Base-by-base conservation (phyloP, 345 rosid genomes). In the Microthlaspi erraticum region DNA sequence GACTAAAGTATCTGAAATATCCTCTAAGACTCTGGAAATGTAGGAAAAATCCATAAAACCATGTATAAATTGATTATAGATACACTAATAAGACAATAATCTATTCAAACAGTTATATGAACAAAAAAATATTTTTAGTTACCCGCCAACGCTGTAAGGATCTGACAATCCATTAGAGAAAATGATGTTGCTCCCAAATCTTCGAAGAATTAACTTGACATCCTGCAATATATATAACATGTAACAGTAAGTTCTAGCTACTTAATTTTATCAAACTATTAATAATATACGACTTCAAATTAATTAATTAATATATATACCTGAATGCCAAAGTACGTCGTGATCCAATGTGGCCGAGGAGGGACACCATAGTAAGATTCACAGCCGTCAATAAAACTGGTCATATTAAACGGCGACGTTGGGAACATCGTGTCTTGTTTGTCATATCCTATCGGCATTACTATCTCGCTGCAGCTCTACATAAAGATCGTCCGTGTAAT, bases 261-360 rank as follows among this genome's bases (percentile, higher is more conserved):
- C 41, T 51, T 33, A 41, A 55, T 51, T 52, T 16, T 42, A 7
- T 51, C 19, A 54, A 23, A 37, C 17, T 67, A 20, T 5, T 41
- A 61, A 13, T 7, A 44, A 23, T 23, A 23, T 37, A 9, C 26
- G 20, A 26, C n/a, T 60, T 42, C 6, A 19, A 14, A 37, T 17
- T 5, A 10, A 11, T 19, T 51, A 43, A 33, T 72, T 70, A 75
- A 33, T 20, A 9, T 53, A 60, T 11, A 38, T 37, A 66, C 88
- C 60, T 68, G 80, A 54, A 84, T 78, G 31, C 86, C 86, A 12
- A 75, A 87, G 44, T 85, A 80, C 12, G 92, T 79, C 11, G 91
- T 80, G 74, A 82, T 49, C 97, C 94, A 91, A 48, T 87, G 90
- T 66, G 90, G 92, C 50, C 78, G 80, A 49, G 97, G 91, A 19